phyloP scores from a whole-genome alignment of 169 alveolate genomes.

The Plasmodium fragile region DNA sequence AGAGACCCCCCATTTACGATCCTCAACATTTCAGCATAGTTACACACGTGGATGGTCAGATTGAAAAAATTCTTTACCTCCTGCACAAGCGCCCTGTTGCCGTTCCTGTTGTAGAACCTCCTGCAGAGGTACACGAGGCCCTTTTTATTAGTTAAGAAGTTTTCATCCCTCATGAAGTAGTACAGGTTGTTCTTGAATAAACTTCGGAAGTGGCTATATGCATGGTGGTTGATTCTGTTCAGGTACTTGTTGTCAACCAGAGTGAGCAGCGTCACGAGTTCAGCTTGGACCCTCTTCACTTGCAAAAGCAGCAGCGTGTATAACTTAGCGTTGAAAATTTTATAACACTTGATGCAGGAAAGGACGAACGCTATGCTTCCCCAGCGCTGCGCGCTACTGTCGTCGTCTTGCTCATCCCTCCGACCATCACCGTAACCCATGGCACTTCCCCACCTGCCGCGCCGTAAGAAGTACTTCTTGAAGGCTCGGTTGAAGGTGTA shows the following conservation, averaged over 20 bases:
- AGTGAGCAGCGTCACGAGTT: neutral
- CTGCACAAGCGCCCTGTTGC: neutral
- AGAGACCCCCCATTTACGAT: neutral
- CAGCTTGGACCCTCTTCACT: neutral
- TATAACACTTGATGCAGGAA: neutral
- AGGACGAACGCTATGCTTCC: neutral
- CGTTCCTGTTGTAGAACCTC: neutral
- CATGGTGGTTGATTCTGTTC: neutral
- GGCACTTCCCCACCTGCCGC: too few species aligned
- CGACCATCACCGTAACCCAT: too few species aligned
- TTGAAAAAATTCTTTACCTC: neutral
- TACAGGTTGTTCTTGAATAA: neutral
- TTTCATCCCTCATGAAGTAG: conserved; percentile 7
- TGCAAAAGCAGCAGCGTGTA: neutral
- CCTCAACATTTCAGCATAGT: neutral
- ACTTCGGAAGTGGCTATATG: neutral
- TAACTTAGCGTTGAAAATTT: neutral
- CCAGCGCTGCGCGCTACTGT: too few species aligned
- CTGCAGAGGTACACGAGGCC: neutral
- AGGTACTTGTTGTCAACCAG: conserved; percentile 4
- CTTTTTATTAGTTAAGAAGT: neutral
- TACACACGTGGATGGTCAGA: neutral
- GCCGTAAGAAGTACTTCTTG: neutral
- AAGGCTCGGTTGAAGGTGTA: conserved; percentile 2
- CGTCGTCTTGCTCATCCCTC: too few species aligned